Evolutionary conservation across 352 stramenopile species (phyloP).

Genomic region (Thalassiosira allenii): DNA sequence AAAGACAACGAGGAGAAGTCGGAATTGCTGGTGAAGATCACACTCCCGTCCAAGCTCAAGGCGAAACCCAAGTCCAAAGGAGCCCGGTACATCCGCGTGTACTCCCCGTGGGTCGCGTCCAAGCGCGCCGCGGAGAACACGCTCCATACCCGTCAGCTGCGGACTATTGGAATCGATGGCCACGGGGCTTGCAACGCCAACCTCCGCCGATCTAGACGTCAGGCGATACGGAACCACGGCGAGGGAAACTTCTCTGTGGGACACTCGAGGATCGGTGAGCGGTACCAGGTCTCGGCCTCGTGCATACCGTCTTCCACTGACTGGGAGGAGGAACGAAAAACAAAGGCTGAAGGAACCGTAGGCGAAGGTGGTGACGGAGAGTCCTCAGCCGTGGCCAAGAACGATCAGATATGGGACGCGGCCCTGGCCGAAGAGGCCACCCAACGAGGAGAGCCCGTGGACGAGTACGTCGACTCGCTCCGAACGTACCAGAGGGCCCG

Average conservation of each 20-base stretch:
- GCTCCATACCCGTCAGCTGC: conserved; percentile 37
- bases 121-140: conserved; percentile 21
- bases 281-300: conserved; percentile 27
- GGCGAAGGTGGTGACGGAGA: not conserved
- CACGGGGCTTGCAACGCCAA: conserved; percentile 14
- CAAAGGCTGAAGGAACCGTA: not conserved
- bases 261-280: conserved; percentile 32
- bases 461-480: conserved; percentile 54
- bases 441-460: conserved; percentile 27
- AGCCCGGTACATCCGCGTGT: conserved; percentile 29
- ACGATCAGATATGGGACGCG: conserved; percentile 51
- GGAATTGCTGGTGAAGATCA: conserved; percentile 41
- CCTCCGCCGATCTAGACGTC: conserved; percentile 28
- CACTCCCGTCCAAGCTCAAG: conserved; percentile 23
- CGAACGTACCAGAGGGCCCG: conserved; percentile 38
- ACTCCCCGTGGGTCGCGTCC: conserved; percentile 44
- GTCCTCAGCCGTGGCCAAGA: not conserved
- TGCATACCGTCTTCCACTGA: conserved; percentile 26
- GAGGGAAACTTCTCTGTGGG: conserved; percentile 29
- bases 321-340: conserved; percentile 28
- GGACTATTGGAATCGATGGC: conserved; percentile 39
- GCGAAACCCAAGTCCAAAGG: conserved; percentile 1
- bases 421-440: conserved; percentile 7
- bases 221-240: conserved; percentile 18
- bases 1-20: not conserved